phyloP scores from a whole-genome alignment of 805 yeast species.

The Candida insectorum region DNA sequence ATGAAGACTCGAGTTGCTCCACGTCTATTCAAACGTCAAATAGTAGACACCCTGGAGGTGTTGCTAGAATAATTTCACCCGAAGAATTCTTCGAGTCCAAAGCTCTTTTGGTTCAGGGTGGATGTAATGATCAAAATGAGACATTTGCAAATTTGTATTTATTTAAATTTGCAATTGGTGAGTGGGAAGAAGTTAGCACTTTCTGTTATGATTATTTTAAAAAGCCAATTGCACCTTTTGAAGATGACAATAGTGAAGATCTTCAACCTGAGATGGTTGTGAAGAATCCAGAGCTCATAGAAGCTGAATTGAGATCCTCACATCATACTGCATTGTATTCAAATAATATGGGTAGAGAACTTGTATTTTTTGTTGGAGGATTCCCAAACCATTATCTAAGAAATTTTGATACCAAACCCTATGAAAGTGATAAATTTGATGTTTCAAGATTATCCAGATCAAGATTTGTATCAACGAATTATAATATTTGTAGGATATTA shows the following conservation, averaged over 20 bases:
- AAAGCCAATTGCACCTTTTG: constrained; percentile 19
- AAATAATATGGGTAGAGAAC: constrained; percentile 29
- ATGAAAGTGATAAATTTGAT: constrained; percentile 32
- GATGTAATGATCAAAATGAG: constrained; percentile 27
- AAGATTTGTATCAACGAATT: constrained; percentile 23
- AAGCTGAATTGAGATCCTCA: constrained; percentile 41
- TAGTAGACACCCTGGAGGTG: constrained; percentile 5
- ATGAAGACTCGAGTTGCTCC: constrained; percentile 11
- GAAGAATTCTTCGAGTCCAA: constrained; percentile 23
- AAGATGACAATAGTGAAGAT: constrained; percentile 25
- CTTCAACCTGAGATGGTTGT: constrained; percentile 22
- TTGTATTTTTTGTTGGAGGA: constrained; percentile 39
- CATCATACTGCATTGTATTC: constrained; percentile 37
- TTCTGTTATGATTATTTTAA: constrained; percentile 35
- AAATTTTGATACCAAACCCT: constrained; percentile 25
- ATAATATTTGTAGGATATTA: constrained; percentile 29
- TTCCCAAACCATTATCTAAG: constrained; percentile 34
- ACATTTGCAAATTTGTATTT: constrained; percentile 32
- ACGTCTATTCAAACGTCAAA: constrained; percentile 11
- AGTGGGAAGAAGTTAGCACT: constrained; percentile 32
- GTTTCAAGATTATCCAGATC: constrained; percentile 29
- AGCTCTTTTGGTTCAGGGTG: constrained; percentile 39
- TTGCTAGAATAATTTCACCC: constrained; percentile 6
- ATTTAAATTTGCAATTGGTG: constrained; percentile 29
- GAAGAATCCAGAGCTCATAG: constrained; percentile 24